Percentiles rank a stretch among this genome's conserved stretches.
Evolutionary conservation across 2,329 filamentous ascomycete genomes (phyloP).

Genomic region (Exophiala mesophila): DNA sequence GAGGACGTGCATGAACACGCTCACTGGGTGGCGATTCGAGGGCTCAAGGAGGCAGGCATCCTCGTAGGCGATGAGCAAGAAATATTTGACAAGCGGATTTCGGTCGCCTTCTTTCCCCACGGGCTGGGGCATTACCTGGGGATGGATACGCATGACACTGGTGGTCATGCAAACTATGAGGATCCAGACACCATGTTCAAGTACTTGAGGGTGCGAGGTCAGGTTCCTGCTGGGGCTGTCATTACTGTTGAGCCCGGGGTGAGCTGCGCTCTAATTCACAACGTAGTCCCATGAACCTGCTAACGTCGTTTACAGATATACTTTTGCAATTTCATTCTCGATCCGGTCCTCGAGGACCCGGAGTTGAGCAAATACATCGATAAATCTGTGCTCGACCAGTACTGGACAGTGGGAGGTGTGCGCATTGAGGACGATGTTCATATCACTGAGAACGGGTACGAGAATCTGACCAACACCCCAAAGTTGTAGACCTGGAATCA

Average conservation of each 20-base stretch:
- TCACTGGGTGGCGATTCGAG: slow-evolving; percentile 65
- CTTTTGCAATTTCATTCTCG: slow-evolving; percentile 85
- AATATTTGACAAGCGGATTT: slow-evolving; percentile 73
- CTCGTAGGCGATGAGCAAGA: slow-evolving; percentile 64
- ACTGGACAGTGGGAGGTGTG: slow-evolving; percentile 86
- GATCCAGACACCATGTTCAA: slow-evolving; percentile 81
- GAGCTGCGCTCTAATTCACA: slow-evolving; percentile 1
- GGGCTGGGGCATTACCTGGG: slow-evolving; percentile 87
- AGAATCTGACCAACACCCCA: slow-evolving; percentile 76
- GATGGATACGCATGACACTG: slow-evolving; percentile 87
- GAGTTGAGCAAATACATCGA: slow-evolving; percentile 74
- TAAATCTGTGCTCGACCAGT: slow-evolving; percentile 64
- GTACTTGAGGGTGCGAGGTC: slow-evolving; percentile 75
- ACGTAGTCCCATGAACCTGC: slow-evolving; percentile 1
- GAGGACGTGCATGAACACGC: slow-evolving; percentile 69
- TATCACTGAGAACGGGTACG: slow-evolving; percentile 70
- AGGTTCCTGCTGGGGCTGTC: slow-evolving; percentile 70
- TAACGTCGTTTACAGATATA: slow-evolving; percentile 57
- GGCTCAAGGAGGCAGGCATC: slow-evolving; percentile 67
- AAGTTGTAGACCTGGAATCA: too few relatives aligned
- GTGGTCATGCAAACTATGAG: slow-evolving; percentile 69
- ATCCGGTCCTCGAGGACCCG: slow-evolving; percentile 69
- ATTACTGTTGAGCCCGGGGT: slow-evolving; percentile 88
- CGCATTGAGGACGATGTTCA: slow-evolving; percentile 89
- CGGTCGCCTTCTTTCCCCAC: slow-evolving; percentile 86